Evolutionary conservation across 2,329 filamentous ascomycete genomes (phyloP).

Genomic region (Akanthomyces uredinophilus): DNA sequence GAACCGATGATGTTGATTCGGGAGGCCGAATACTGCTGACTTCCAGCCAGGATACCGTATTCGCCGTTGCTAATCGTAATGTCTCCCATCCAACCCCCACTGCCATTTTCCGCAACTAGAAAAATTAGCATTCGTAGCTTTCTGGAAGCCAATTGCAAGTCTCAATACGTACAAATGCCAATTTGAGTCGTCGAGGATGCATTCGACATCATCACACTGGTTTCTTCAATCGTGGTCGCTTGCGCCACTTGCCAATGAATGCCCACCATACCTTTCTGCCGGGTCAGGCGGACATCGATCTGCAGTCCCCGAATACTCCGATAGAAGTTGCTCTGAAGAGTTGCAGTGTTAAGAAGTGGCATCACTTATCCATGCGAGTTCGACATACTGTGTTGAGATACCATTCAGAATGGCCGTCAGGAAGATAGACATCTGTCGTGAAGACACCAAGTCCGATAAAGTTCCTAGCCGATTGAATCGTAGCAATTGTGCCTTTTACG

Average conservation of each 20-base stretch:
- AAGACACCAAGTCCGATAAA: background rate
- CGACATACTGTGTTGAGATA: background rate
- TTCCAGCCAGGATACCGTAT: background rate
- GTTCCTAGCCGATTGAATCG: background rate
- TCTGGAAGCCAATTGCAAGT: background rate
- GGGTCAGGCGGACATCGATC: background rate
- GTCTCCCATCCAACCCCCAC: constrained; percentile 8
- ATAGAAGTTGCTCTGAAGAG: constrained; percentile 3
- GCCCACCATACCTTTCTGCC: constrained; percentile 17
- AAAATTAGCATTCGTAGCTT: background rate
- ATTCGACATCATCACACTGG: constrained; percentile 5
- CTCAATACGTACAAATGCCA: background rate
- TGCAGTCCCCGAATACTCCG: constrained; percentile 8
- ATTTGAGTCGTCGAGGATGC: background rate
- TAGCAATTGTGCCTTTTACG: constrained; percentile 5
- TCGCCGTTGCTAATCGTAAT: background rate
- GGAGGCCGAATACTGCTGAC: constrained; percentile 1
- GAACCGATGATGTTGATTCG: background rate
- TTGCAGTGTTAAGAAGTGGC: background rate
- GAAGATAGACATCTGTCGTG: background rate
- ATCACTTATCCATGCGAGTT: background rate
- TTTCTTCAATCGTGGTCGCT: constrained; percentile 8
- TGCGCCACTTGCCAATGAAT: constrained; percentile 13
- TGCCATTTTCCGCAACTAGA: constrained; percentile 9
- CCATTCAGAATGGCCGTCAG: background rate